Conservation (phyloP, 257 asterid genomes). For the Nicotiana tabacum region DNA sequence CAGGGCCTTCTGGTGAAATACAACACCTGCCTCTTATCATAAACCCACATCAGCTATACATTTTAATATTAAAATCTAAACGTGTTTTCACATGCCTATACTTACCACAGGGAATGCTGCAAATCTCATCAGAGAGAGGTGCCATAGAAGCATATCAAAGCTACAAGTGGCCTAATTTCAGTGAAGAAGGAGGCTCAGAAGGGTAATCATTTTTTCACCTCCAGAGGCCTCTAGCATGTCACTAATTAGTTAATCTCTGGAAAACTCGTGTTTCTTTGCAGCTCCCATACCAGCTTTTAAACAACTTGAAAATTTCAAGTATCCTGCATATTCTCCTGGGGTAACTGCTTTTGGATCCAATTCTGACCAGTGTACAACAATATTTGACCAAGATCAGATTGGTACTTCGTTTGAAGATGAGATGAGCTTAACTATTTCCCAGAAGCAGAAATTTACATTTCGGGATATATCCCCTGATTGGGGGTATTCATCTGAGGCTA, state of each 20-base stretch:
- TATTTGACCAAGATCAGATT: slow-evolving; percentile 49
- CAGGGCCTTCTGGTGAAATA: neutral
- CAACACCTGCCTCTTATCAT: neutral
- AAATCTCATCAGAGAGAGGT: slow-evolving; percentile 11
- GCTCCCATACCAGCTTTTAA: slow-evolving; percentile 34
- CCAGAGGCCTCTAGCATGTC: neutral
- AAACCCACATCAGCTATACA: neutral
- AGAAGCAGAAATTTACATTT: slow-evolving; percentile 73
- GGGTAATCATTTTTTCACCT: slow-evolving; percentile 37
- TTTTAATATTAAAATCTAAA: neutral
- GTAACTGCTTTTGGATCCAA: slow-evolving; percentile 30
- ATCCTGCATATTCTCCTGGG: slow-evolving; percentile 35
- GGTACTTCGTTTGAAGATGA: slow-evolving; percentile 44
- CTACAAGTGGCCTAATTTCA: slow-evolving; percentile 24
- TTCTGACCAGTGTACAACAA: slow-evolving; percentile 30
- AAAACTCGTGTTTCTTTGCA: slow-evolving; percentile 27
- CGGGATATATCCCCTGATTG: slow-evolving; percentile 86
- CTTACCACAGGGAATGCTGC: slow-evolving; percentile 24
- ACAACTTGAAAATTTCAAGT: slow-evolving; percentile 34
- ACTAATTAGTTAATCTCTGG: slow-evolving; percentile 11
- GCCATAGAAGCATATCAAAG: slow-evolving; percentile 12
- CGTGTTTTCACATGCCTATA: neutral
- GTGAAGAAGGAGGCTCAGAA: slow-evolving; percentile 28
- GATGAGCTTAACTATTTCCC: slow-evolving; percentile 48
- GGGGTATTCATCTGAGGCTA: slow-evolving; percentile 74